Evolutionary conservation across 306 rosid genomes (phyloP), one percentile per base, ranked within the genome.

Genomic region (Casuarina equisetifolia): DNA sequence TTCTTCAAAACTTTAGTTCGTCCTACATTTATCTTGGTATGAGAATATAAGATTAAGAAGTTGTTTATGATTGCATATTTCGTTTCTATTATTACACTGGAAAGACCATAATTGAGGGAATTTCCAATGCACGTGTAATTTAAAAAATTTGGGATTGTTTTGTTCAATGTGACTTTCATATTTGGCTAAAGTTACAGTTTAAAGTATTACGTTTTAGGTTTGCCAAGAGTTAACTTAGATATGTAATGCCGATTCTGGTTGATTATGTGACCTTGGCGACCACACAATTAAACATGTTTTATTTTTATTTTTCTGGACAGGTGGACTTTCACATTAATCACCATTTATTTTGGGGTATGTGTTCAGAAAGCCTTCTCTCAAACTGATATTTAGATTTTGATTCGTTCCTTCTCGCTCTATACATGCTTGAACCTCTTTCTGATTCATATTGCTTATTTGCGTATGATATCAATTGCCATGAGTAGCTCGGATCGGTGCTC

Each of bases 281-380:
- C 70, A 40, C 40, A 3, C 13, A 25, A 52, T 52, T 9, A 39
- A 3, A 39, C 69, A 67, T 40, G 40, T 62, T 82, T 42, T 77
- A 45, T 15, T 73, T 74, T 13, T 75, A 75, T 66, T 72, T 59
- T 25, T 83, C 62, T 79, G 72, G 80, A 76, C 94, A 96, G 99
- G 87, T 92, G 98, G 99, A 96, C 99, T 73, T 91, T 92, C 74
- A 70, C 89, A 43, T 93, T 87, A 69, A 76, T 90, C 72, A 96
- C 98, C 57, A 77, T 92, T 50, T 96, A 96, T 81, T 96, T 96
- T 90, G 99, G 96, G 97, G 99, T 96, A 85, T 85, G 91, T 83
- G 43, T 80, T 84, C 79, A 39, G 59, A 8, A 57, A 57, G 32
- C 80, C n/a, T 74, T 59, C 72, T 69, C 40, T 38, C 9, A 48